Conservation (phyloP, 2,329 filamentous ascomycete species). For the Fusarium sp. region DNA sequence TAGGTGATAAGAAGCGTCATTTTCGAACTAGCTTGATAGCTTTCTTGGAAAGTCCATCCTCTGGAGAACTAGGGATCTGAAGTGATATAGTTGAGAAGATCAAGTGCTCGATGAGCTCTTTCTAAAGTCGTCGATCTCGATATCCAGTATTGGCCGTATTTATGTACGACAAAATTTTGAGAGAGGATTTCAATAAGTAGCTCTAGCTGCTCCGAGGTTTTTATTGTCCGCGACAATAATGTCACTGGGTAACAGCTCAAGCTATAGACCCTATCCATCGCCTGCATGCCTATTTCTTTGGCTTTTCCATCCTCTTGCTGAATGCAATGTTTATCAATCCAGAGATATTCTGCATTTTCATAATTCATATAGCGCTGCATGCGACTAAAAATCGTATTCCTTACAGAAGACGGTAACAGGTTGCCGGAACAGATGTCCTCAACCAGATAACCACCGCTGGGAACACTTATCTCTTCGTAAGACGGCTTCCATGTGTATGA, state of each 20-base stretch:
- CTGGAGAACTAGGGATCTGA: background rate
- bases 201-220: rapidly evolving
- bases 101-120: background rate
- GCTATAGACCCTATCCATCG: constrained; percentile 1
- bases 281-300: background rate
- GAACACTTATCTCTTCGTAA: rapidly evolving
- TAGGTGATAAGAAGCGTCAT: background rate
- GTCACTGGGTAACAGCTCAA: rapidly evolving
- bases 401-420: rapidly evolving
- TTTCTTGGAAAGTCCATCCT: constrained; percentile 2
- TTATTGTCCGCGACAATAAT: rapidly evolving
- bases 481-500: background rate
- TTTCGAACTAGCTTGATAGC: background rate
- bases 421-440: background rate
- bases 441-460: background rate
- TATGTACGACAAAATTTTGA: rapidly evolving
- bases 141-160: background rate
- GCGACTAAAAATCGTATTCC: background rate
- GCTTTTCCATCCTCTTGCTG: background rate
- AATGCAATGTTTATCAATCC: background rate
- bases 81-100: background rate
- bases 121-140: background rate
- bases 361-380: background rate
- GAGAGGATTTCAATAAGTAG: background rate
- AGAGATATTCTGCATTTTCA: rapidly evolving